Evolutionary conservation across 352 stramenopile species (phyloP), one percentile per base, ranked within the genome.

Genomic region (Globisporangium canariense): DNA sequence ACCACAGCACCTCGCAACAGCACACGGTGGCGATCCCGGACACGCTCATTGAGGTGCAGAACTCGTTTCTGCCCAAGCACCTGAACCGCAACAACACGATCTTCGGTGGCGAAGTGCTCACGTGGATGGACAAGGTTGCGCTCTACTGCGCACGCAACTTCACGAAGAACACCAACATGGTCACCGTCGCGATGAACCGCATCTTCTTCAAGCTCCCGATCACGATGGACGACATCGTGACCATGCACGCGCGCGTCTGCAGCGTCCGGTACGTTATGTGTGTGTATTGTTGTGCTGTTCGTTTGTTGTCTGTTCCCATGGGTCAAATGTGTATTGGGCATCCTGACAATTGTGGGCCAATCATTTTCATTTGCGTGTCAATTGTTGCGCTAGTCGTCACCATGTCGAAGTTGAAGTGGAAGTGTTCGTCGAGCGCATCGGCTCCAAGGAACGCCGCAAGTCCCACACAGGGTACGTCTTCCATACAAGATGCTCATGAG

Each of bases 1-100:
- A 85, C 20, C 69, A 79, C 11, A 69, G 68, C 3, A 68, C 68
- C 57, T 71, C 67, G n/a, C 66, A 79, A 54, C 73, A 68, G n/a
- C 66, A 79, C 22, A 78, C 80, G 30, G 70, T 89, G 28, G 64
- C 78, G 6, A 80, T 91, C 45, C 73, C 74, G 2, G 78, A 87
- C 53, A 91, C 78, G 62, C 70, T 88, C 53, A 84, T 91, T 43
- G 82, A 91, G 41, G 78, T 91, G 51, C 80, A 89, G 47, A 89
- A 88, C 67, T 88, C 74, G 40, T 90, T 90, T 60, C 38, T 86
- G 64, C 81, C 81, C 34, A 90, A 90, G 66, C 79, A 90, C 64
- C 40, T 90, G 43, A 90, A 89, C 70, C 76, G 76, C 30, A 90
- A 90, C 76, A 84, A 90, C 64, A 90, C 81, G 56, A 89, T 89